These are phyloP conservation scores for Colletotrichum neosansevieriae DNA, from an alignment of 2,329 filamentous ascomycete genomes.

Conservation along the genomic window DNA sequence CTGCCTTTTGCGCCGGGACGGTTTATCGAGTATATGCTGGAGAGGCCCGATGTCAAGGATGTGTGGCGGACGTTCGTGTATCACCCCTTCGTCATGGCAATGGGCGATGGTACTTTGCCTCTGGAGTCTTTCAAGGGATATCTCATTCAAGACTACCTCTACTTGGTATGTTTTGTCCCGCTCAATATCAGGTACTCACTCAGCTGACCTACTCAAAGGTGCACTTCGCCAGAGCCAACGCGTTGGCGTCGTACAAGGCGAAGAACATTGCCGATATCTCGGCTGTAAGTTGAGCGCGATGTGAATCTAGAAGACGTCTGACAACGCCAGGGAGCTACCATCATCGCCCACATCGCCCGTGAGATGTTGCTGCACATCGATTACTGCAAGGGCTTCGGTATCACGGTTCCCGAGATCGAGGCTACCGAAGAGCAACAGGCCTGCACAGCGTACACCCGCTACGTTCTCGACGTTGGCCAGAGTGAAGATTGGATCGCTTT, in stretches of 20 bases:
- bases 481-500: conserved; percentile 90
- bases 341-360: conserved; percentile 80
- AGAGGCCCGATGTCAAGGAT: conserved; percentile 77
- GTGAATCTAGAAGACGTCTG: conserved; percentile 41
- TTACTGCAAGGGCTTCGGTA: conserved; percentile 85
- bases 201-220: conserved; percentile 59
- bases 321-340: conserved; percentile 66
- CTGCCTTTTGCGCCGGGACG: conserved; percentile 80
- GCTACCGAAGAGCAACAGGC: conserved; percentile 80
- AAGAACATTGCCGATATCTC: conserved; percentile 79
- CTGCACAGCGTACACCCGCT: conserved; percentile 86
- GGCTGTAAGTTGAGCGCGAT: conserved; percentile 61
- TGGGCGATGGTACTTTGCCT: conserved; percentile 82
- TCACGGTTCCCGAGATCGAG: conserved; percentile 80
- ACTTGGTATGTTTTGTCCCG: conserved; percentile 68
- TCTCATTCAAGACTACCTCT: conserved; percentile 92
- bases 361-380: conserved; percentile 86
- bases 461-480: conserved; percentile 88
- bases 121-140: conserved; percentile 87
- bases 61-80: conserved; percentile 83
- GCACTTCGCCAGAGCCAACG: conserved; percentile 89
- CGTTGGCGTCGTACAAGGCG: conserved; percentile 87
- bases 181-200: too few species aligned
- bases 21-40: conserved; percentile 86
- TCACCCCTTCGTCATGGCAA: conserved; percentile 83